These are phyloP conservation scores for Lichtheimia hyalospora DNA, from an alignment of 371 early-diverging fungal genomes.

Conservation along the genomic window DNA sequence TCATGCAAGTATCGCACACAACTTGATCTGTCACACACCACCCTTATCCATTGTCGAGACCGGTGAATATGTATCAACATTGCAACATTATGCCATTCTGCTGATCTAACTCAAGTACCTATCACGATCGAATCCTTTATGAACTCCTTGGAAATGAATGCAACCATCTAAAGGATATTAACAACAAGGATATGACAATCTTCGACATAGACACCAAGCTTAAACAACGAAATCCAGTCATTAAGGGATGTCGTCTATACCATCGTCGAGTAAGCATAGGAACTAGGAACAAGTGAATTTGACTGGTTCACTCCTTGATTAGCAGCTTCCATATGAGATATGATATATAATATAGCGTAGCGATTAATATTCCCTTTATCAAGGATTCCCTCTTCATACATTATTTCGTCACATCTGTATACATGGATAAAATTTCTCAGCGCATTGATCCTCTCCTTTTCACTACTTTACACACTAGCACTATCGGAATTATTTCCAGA, in stretches of 20 bases:
- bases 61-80: slow-evolving; percentile 57
- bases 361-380: too few species aligned
- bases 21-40: slow-evolving; percentile 51
- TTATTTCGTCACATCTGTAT: too few species aligned
- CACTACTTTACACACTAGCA: too few species aligned
- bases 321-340: too few species aligned
- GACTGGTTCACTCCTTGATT: slow-evolving; percentile 24
- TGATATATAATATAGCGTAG: too few species aligned
- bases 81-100: slow-evolving; percentile 52
- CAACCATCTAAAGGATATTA: slow-evolving; percentile 37
- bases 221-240: not conserved
- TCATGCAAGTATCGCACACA: slow-evolving; percentile 42
- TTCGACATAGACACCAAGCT: too few species aligned
- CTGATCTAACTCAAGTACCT: slow-evolving; percentile 52
- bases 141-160: slow-evolving; percentile 49
- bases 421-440: too few species aligned
- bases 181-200: not conserved
- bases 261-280: slow-evolving; percentile 32
- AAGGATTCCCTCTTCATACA: too few species aligned
- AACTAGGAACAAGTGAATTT: slow-evolving; percentile 28
- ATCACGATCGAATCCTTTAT: slow-evolving; percentile 42
- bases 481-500: too few species aligned
- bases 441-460: too few species aligned
- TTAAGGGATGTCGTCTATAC: slow-evolving; percentile 22
- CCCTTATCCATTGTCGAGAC: slow-evolving; percentile 51